Conservation (phyloP, 129 eudicot genomes). For the Centrapalus pauciflorus region DNA sequence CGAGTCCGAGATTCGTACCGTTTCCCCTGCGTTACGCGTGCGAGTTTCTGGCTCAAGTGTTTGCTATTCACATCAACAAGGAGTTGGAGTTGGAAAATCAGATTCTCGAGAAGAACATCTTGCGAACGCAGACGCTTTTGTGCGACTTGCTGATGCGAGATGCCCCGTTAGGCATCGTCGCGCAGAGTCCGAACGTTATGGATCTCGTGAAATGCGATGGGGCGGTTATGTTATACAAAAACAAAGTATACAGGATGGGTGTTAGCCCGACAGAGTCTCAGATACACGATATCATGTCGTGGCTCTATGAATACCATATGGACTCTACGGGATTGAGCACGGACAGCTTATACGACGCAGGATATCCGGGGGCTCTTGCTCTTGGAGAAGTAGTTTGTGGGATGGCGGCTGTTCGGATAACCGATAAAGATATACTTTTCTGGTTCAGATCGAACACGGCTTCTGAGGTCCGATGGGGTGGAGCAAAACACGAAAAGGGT, state of each 20-base stretch:
- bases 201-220: constrained; percentile 94
- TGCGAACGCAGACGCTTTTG: constrained; percentile 83
- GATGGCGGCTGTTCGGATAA: constrained; percentile 81
- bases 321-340: constrained; percentile 95
- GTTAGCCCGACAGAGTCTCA: constrained; percentile 63
- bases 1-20: constrained; percentile 87
- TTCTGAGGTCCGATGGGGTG: constrained; percentile 84
- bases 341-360: constrained; percentile 88
- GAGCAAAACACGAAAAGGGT: constrained; percentile 80
- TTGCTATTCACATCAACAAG: constrained; percentile 82
- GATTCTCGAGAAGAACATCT: constrained; percentile 74
- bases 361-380: constrained; percentile 82
- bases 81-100: constrained; percentile 82
- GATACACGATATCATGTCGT: constrained; percentile 60
- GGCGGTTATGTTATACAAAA: constrained; percentile 65
- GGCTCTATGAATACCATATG: constrained; percentile 73
- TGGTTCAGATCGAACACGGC: constrained; percentile 96
- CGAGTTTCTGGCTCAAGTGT: constrained; percentile 92
- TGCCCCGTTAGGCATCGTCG: constrained; percentile 78
- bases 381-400: constrained; percentile 86
- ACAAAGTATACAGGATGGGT: constrained; percentile 51
- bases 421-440: constrained; percentile 65
- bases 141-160: constrained; percentile 85
- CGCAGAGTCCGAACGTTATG: constrained; percentile 87
- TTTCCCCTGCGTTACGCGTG: constrained; percentile 90